Percentiles rank a stretch among this genome's conserved stretches.
Evolutionary conservation across 164 flowering plant species (phyloP).

Genomic region (Piper longum): DNA sequence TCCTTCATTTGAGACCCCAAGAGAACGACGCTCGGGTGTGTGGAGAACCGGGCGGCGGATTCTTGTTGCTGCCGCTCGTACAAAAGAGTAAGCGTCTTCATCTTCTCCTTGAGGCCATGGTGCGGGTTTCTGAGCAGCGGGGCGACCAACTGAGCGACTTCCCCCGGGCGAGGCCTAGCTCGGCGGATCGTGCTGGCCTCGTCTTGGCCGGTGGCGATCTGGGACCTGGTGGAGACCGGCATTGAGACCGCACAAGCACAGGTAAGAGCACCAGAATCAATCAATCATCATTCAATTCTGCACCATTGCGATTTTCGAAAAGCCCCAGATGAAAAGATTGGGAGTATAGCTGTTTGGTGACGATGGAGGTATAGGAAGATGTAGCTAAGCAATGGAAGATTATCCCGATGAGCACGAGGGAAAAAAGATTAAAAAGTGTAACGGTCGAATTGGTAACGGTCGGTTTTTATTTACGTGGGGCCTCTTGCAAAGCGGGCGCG

Average conservation of each 20-base stretch:
- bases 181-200: conserved; percentile 17
- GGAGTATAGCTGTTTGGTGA: too few relatives aligned
- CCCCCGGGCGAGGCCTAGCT: conserved; percentile 13
- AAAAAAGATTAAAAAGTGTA: too few relatives aligned
- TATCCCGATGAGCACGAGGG: too few relatives aligned
- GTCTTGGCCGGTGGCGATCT: conserved; percentile 20
- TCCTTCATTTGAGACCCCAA: conserved; percentile 18
- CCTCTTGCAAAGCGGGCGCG: too few relatives aligned
- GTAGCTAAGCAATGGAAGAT: too few relatives aligned
- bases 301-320: too few relatives aligned
- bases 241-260: conserved; percentile 8
- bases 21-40: conserved; percentile 42
- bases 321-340: too few relatives aligned
- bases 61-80: conserved; percentile 76
- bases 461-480: too few relatives aligned
- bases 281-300: too few relatives aligned
- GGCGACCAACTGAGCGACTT: conserved; percentile 13
- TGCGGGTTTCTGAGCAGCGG: conserved; percentile 45
- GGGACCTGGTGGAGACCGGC: conserved; percentile 71
- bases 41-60: conserved; percentile 22
- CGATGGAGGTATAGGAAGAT: too few relatives aligned
- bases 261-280: too few relatives aligned
- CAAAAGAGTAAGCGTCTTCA: conserved; percentile 65
- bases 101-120: conserved; percentile 80
- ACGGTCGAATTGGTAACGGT: too few relatives aligned